Base-by-base conservation (phyloP, 1,284 basidiomycete species). In the Chondrostereum purpureum region DNA sequence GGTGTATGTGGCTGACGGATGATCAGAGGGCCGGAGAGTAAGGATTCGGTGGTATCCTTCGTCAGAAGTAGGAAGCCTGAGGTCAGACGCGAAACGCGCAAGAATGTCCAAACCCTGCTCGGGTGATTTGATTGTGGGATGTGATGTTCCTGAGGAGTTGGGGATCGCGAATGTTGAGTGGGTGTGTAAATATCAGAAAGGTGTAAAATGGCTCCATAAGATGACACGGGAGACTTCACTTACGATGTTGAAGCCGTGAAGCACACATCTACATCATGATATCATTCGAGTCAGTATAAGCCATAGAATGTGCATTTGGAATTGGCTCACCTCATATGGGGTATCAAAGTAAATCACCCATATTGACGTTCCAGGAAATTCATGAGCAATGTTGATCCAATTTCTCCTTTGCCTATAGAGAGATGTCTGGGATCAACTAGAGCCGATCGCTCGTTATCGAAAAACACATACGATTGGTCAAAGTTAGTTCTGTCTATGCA, bases 401-500 rank as follows among this genome's bases (percentile, higher is more conserved):
- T 84, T 68, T 21, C 72, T 69, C 47, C 83, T 67, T 62, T 87
- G 85, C 44, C 83, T 86, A 55, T 42, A 45, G 44, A 50, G 33
- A 42, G 38, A 44, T 24, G 23, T 12, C 27, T 35, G 19, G 20
- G 18, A 51, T 44, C 23, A 23, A 27, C 21, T 24, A 19, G 47
- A 21, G 21, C 20, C 16, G 23, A 39, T 17, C 16, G 16, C 18
- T 13, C 22, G 41, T 37, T 10, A 19, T 27, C n/a, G 27, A 20
- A 19, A 39, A 42, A 20, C 12, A 69, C 81, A 63, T 58, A 85
- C 83, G 58, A 58, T 43, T 69, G 67, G 57, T 86, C 75, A 51
- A 87, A 73, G 62, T 88, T 87, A 14, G 81, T 82, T 48, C 85
- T 71, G 56, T 87, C 85, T 41, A 87, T 75, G 58, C 80, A 83